phyloP scores from a whole-genome alignment of 192 early-diverging fungal species.

The Entophlyctis helioformis region DNA sequence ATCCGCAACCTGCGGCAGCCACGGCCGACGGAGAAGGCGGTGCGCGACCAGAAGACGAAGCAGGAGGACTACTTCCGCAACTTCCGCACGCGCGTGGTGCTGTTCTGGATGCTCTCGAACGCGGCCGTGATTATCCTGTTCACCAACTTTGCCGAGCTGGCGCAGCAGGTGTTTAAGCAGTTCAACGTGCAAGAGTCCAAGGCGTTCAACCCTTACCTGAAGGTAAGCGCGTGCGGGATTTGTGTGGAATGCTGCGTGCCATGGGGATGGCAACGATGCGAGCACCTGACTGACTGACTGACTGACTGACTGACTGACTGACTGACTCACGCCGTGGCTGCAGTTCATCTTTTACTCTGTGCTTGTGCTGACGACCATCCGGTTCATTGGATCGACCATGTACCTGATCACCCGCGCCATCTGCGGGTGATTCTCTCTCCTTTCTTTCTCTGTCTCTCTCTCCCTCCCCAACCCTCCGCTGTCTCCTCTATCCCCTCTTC shows the following conservation, averaged over 20 bases:
- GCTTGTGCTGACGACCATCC: constrained; percentile 51
- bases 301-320: background rate
- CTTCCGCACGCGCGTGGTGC: constrained; percentile 72
- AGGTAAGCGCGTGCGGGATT: background rate
- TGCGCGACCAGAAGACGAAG: constrained; percentile 68
- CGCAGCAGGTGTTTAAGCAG: constrained; percentile 6
- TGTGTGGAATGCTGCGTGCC: too few relatives aligned
- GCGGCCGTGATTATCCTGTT: constrained; percentile 57
- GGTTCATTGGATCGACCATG: constrained; percentile 61
- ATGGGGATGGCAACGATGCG: too few relatives aligned
- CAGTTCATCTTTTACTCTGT: constrained; percentile 81
- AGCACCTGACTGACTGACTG: too few relatives aligned
- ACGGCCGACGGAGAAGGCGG: constrained; percentile 34
- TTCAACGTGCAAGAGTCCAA: constrained; percentile 4
- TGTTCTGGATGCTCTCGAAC: constrained; percentile 83
- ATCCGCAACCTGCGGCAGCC: constrained; percentile 47
- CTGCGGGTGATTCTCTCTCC: too few relatives aligned
- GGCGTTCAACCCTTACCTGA: constrained; percentile 58
- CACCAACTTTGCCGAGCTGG: constrained; percentile 29
- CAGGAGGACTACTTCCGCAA: constrained; percentile 81
- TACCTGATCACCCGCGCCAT: too few relatives aligned
- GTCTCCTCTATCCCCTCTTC: too few relatives aligned
- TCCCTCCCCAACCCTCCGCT: too few relatives aligned
- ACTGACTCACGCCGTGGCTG: constrained; percentile 5
- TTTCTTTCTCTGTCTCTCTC: too few relatives aligned